These are phyloP conservation scores for Starmerella cellae DNA, from an alignment of 805 yeast species.

Conservation along the genomic window DNA sequence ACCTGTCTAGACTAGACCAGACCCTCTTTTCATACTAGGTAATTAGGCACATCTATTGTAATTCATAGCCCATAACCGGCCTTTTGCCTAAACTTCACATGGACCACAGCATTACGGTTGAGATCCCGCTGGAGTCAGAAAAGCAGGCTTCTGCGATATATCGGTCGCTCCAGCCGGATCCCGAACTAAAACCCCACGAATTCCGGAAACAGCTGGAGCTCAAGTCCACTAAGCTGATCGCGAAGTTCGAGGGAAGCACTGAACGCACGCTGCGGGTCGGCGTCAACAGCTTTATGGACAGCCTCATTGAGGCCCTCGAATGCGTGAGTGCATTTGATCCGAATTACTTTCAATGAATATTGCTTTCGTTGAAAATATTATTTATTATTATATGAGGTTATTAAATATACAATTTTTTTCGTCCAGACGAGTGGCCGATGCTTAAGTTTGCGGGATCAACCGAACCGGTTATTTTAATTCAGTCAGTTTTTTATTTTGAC, in stretches of 20 bases:
- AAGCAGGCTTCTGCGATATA: slow-evolving; percentile 53
- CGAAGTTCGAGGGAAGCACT: slow-evolving; percentile 25
- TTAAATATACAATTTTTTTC: no score
- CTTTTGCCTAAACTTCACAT: no score
- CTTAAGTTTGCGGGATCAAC: no score
- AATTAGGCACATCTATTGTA: no score
- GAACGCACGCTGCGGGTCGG: slow-evolving; percentile 75
- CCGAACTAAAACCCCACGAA: slow-evolving; percentile 61
- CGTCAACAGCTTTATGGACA: slow-evolving; percentile 66
- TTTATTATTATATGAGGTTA: no score
- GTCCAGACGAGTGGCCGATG: no score
- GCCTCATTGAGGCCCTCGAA: slow-evolving; percentile 61
- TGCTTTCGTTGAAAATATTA: no score
- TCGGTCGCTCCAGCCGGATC: slow-evolving; percentile 59
- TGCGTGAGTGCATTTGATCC: slow-evolving; percentile 12
- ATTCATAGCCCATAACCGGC: no score
- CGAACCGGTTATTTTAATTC: no score
- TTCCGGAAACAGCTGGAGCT: slow-evolving; percentile 37
- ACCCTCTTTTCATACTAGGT: no score
- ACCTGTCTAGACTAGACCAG: no score
- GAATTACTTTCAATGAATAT: slow-evolving; percentile 1
- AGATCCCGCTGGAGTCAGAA: slow-evolving; percentile 49
- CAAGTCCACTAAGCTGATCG: slow-evolving; percentile 24
- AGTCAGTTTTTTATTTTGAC: slow-evolving; percentile 28
- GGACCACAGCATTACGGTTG: slow-evolving; percentile 25